Percentiles rank a stretch among this genome's conserved stretches.
These are phyloP conservation scores for Ramularia endophylla DNA, from an alignment of 2,329 filamentous ascomycete species.

Conservation along the genomic window DNA sequence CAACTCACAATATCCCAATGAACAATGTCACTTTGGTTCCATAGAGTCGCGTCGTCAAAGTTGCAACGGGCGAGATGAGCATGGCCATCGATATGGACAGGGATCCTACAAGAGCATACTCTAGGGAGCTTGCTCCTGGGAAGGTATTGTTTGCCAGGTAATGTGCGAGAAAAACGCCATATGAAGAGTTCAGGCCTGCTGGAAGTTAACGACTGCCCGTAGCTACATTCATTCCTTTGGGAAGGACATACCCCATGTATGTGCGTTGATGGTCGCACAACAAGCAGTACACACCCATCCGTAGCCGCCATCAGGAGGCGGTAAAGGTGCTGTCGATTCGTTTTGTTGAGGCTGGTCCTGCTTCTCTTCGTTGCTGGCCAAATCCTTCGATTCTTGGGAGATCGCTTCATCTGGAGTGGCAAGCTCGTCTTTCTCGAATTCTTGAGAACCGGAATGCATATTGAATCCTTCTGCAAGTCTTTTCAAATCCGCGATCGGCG, in stretches of 20 bases:
- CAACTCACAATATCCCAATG: constrained; percentile 48
- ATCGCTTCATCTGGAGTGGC: no score
- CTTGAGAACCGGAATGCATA: no score
- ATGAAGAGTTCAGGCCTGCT: constrained; percentile 39
- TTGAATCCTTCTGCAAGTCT: no score
- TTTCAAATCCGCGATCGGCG: no score
- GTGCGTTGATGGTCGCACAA: constrained; percentile 41
- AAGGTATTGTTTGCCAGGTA: constrained; percentile 63
- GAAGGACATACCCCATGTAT: constrained; percentile 36
- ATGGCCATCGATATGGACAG: constrained; percentile 62
- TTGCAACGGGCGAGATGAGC: constrained; percentile 62
- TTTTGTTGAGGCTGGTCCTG: not conserved
- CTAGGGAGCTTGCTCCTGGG: constrained; percentile 56
- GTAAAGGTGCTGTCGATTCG: constrained; percentile 7
- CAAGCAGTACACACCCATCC: constrained; percentile 51
- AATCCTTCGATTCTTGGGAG: no score
- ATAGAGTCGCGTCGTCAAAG: constrained; percentile 52
- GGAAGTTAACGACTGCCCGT: no score
- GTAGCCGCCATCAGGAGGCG: constrained; percentile 50
- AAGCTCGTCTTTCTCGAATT: no score
- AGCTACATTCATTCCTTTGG: no score
- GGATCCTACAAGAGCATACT: constrained; percentile 73
- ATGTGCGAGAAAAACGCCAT: constrained; percentile 69
- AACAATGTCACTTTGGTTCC: constrained; percentile 61
- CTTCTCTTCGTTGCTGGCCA: no score